A percentile compares a stretch with the other conserved stretches of the same genome.
These are phyloP conservation scores for Calycina herbarum DNA, from an alignment of 2,329 filamentous ascomycete genomes.

Conservation along the genomic window DNA sequence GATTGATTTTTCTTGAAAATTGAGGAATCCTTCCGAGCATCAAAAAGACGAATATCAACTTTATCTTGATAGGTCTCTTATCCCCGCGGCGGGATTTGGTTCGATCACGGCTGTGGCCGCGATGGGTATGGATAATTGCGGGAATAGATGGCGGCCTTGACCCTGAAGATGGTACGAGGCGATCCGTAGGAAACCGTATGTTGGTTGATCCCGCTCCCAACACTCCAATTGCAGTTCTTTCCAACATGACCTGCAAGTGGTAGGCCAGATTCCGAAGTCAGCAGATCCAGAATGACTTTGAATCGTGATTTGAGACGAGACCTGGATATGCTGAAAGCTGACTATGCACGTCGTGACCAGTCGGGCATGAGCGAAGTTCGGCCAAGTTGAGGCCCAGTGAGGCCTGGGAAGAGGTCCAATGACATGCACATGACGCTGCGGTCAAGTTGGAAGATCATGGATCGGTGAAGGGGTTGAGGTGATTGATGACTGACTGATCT, in stretches of 20 bases:
- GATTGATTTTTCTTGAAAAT: constrained; percentile 5
- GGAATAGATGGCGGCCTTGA: constrained; percentile 12
- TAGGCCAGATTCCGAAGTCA: constrained; percentile 17
- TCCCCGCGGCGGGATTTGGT: constrained; percentile 10
- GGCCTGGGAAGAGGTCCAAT: constrained; percentile 24
- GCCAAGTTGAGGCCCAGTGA: background rate
- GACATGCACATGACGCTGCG: constrained; percentile 25
- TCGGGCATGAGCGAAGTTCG: constrained; percentile 23
- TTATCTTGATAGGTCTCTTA: background rate
- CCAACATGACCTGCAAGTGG: background rate
- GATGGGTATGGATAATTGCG: constrained; percentile 3
- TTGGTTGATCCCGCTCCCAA: background rate
- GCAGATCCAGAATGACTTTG: constrained; percentile 12
- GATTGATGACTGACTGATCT: constrained; percentile 7
- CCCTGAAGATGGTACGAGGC: constrained; percentile 22
- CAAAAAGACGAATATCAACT: background rate
- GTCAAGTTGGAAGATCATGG: constrained; percentile 7
- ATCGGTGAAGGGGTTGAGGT: constrained; percentile 8
- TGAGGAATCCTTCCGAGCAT: background rate
- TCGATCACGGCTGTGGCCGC: constrained; percentile 14
- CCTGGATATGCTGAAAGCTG: constrained; percentile 33
- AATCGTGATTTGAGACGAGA: constrained; percentile 13
- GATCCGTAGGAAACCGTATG: constrained; percentile 21
- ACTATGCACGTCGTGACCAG: constrained; percentile 13
- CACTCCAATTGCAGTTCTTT: background rate